Evolutionary conservation across 1,284 basidiomycete genomes (phyloP), one percentile per base, ranked within the genome.

Genomic region (Marasmius fiardii): DNA sequence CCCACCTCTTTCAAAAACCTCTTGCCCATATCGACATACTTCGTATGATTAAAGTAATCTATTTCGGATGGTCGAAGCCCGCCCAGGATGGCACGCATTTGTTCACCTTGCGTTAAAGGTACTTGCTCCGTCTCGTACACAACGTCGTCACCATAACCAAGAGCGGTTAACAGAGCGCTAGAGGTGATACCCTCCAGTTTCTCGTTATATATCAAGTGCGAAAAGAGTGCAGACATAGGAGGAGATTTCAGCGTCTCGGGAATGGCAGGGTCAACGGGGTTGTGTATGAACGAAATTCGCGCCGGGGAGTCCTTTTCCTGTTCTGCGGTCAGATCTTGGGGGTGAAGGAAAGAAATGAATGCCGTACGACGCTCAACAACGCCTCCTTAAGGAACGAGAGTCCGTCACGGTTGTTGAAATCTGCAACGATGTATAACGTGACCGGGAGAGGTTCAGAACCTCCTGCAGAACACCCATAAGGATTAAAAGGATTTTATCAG

Each of bases 341-440:
- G 26, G 37, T 50, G 16, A 21, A 21, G 47, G 28, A 5, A 49
- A 48, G 51, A 34, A 12, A 16, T 14, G 33, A 55, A 20, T 31
- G 10, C 70, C 77, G 54, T 65, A 92, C 92, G 60, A 90, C 69
- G 11, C 88, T 88, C 20, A 69, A 63, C 12, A 97, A 67, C 0
- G 86, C 83, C 54, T 88, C 83, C 48, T 74, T 79, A 11, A 88
- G 72, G 1, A 94, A 68, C 3, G 67, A 63, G 12, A 78, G 58
- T 0, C 92, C 91, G 2, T 76, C 77, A 1, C 71, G 68, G 5
- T 76, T 81, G 64, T 97, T 88, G 4, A 98, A 74, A 68, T 98
- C 91, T 1, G 87, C 90, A 4, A 97, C 73, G 31, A 97, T 72
- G 68, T 86, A 89, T 11, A 87, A 71, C 3, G 86, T 83, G 43